These are phyloP conservation scores for Mitragyna speciosa DNA, from an alignment of 257 asterid genomes.

Conservation along the genomic window DNA sequence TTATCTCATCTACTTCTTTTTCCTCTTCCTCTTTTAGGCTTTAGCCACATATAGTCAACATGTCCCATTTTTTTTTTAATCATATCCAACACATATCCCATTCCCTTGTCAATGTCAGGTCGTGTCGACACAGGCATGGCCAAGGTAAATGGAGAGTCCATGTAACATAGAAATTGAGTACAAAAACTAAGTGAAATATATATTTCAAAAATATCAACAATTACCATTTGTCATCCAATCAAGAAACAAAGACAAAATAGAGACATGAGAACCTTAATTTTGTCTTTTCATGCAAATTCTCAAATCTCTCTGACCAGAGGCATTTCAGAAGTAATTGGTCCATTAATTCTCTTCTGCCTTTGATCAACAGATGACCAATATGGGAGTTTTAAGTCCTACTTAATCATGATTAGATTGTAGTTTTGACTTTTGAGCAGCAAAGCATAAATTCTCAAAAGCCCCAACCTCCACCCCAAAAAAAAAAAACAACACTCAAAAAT, in stretches of 20 bases:
- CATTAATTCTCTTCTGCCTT: background rate
- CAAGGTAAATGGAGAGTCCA: background rate
- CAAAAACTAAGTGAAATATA: background rate
- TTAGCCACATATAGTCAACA: no score
- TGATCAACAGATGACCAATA: background rate
- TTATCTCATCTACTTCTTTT: no score
- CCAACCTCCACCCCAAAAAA: no score
- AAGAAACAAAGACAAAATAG: background rate
- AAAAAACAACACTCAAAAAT: no score
- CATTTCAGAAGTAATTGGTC: background rate
- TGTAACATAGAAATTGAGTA: no score
- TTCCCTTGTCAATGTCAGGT: no score
- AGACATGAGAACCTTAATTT: background rate
- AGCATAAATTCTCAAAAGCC: background rate
- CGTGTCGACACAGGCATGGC: no score
- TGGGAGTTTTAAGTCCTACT: background rate
- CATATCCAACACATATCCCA: no score
- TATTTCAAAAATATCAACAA: background rate
- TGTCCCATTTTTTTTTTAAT: no score
- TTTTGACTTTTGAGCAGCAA: background rate
- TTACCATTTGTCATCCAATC: background rate
- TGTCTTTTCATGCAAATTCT: background rate
- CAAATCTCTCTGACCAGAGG: background rate
- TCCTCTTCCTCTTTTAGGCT: no score
- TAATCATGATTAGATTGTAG: background rate